Evolutionary conservation across 2,329 filamentous ascomycete species (phyloP).

Genomic region (Arthroderma uncinatum): DNA sequence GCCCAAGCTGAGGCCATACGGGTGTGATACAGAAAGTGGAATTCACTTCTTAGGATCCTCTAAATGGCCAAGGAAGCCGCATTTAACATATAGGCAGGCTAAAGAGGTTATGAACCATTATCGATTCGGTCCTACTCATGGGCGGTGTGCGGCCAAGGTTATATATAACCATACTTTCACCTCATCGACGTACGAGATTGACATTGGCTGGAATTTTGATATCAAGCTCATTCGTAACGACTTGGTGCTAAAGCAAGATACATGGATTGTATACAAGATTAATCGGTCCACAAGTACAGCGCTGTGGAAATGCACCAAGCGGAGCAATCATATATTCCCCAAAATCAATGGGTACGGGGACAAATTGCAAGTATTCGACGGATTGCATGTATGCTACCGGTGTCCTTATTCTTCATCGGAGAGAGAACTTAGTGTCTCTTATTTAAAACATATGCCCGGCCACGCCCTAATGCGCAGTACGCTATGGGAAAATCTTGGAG

Average conservation of each 20-base stretch:
- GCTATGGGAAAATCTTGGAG: neutral
- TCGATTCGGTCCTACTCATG: neutral
- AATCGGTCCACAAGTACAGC: neutral
- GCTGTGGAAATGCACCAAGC: neutral
- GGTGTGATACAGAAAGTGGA: neutral
- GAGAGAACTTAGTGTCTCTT: neutral
- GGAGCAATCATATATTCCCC: neutral
- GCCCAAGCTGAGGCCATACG: neutral
- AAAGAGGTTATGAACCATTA: conserved; percentile 3
- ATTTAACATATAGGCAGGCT: neutral
- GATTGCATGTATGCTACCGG: neutral
- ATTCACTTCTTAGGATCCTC: neutral
- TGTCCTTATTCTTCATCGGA: neutral
- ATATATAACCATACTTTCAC: neutral
- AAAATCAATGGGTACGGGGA: no score
- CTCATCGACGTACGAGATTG: neutral
- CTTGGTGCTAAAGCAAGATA: neutral
- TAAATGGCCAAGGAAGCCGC: neutral
- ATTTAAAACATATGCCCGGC: neutral
- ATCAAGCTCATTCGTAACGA: neutral
- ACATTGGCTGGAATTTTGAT: neutral
- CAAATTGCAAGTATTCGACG: no score
- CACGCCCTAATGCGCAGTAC: neutral
- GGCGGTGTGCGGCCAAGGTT: neutral
- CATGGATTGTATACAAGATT: neutral